phyloP scores from a whole-genome alignment of 805 yeast species.

The Cyberlindnera lachancei region DNA sequence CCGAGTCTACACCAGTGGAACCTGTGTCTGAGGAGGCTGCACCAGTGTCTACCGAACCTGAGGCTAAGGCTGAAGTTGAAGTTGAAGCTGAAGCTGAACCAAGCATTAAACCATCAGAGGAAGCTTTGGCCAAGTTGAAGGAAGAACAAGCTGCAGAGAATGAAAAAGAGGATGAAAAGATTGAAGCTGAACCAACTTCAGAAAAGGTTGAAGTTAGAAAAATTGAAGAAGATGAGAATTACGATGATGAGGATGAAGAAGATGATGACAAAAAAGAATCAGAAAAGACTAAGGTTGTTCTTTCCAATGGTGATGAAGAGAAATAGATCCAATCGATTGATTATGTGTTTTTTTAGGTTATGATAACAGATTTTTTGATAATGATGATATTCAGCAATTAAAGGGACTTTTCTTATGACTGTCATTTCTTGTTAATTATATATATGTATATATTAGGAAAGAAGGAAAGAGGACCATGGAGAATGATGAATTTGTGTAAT shows the following conservation, averaged over 20 bases:
- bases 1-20: neutral
- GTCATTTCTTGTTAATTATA: no score
- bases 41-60: conserved; percentile 2
- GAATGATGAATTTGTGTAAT: no score
- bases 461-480: no score
- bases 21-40: conserved; percentile 1
- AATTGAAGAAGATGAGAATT: conserved; percentile 32
- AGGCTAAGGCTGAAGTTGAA: neutral
- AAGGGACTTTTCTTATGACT: no score
- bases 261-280: no score
- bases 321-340: no score
- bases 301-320: no score
- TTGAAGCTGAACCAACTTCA: conserved; percentile 12
- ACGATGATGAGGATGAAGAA: conserved; percentile 29
- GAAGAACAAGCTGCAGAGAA: conserved; percentile 25
- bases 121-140: conserved; percentile 22
- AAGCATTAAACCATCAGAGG: conserved; percentile 20
- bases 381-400: no score
- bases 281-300: no score
- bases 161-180: conserved; percentile 21
- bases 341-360: no score
- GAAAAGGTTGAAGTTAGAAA: conserved; percentile 32
- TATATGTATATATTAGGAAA: no score
- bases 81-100: conserved; percentile 9
- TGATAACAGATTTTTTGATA: no score